A percentile compares a stretch with the other conserved stretches of the same genome.
These are phyloP conservation scores for Hippophae tibetana DNA, from an alignment of 306 rosid species.

Conservation along the genomic window DNA sequence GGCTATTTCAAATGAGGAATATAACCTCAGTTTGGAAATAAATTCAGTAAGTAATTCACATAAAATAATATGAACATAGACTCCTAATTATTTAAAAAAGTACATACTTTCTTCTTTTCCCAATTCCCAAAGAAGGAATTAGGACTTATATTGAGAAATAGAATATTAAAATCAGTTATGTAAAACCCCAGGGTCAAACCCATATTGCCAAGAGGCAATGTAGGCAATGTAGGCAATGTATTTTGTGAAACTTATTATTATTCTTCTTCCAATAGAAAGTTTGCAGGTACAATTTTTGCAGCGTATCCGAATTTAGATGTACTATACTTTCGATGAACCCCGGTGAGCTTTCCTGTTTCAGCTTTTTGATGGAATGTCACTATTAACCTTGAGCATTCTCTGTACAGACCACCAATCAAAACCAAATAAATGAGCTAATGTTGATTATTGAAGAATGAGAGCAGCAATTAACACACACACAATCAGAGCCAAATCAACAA, in stretches of 20 bases:
- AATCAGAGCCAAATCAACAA: background rate
- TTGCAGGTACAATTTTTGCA: constrained; percentile 50
- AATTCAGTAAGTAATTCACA: no score
- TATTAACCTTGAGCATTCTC: constrained; percentile 77
- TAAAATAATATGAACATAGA: no score
- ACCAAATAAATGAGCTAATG: background rate
- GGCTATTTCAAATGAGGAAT: no score
- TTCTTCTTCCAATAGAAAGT: constrained; percentile 22
- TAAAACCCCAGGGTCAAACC: constrained; percentile 3
- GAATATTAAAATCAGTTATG: no score
- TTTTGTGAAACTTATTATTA: background rate
- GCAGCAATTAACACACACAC: background rate
- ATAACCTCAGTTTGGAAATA: no score
- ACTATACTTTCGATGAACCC: constrained; percentile 48
- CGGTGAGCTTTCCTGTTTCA: constrained; percentile 35
- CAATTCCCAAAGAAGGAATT: no score
- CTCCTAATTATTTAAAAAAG: no score
- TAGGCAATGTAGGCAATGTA: background rate
- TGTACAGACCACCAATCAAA: constrained; percentile 7
- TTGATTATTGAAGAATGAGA: background rate
- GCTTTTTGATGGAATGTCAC: constrained; percentile 66
- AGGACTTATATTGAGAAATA: no score
- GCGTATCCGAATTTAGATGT: constrained; percentile 62
- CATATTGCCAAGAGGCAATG: background rate
- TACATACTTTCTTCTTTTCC: no score